Evolutionary conservation across 2,329 filamentous ascomycete species (phyloP), one percentile per base, ranked within the genome.

Genomic region (Talaromyces islandicus): DNA sequence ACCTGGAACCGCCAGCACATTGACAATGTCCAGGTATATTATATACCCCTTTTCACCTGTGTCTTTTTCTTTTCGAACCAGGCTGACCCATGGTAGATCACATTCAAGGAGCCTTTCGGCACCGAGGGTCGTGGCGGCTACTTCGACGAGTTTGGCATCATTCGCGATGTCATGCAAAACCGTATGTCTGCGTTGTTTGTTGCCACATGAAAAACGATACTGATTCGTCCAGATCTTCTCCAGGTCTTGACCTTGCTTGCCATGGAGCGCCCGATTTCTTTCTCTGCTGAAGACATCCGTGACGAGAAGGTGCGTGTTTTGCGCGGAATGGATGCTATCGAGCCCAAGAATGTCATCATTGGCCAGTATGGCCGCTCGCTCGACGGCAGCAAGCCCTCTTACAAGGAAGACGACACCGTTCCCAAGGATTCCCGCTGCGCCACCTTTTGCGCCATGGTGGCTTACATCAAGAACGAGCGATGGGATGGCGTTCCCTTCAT

Each of bases 401-500:
- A 99, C 84, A 96, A 97, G 81, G 94, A 99, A 79, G 94, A 99
- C 69, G 92, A 97, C 73, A 97, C 94, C 21, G 94, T 99, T 30
- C 94, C 94, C 62, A 94, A 96, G 80, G 92, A 96, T 68, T 97
- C 93, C 35, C 88, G 95, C 70, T 99, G 94, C 84, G 93, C 94
- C 29, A 99, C 94, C 7, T 99, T 99, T 83, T 96, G 92, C 72
- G 93, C 94, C 41, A 87, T 99, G 78, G 93, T 96, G 38, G 92
- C 92, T 38, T 96, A 95, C 80, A 97, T 99, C 80, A 97, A 97
- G 86, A 99, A 99, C 77, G 94, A 99, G 86, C 85, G 94, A 69
- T 99, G 94, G 94, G 95, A 99, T 68, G 95, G 94, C 60, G 94
- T 99, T 57, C 94, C 94, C 56, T 99, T 99, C 83, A 99, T 99